Percentiles rank a stretch among this genome's conserved stretches.
Conservation (phyloP, 2,329 filamentous ascomycete genomes). For the Colletotrichum musicola region DNA sequence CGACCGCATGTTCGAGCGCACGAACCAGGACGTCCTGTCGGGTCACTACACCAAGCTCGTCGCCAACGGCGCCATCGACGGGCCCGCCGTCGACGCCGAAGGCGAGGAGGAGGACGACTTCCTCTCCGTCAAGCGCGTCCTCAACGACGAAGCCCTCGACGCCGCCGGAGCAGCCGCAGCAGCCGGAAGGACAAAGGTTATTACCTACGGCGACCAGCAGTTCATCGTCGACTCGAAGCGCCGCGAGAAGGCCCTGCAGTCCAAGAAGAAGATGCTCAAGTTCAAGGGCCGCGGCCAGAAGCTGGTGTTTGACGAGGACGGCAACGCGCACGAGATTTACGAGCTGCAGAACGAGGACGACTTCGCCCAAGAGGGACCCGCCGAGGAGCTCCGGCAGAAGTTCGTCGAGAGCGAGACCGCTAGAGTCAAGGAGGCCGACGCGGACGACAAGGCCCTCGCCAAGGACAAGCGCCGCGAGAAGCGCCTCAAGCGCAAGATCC, state of each 20-base stretch:
- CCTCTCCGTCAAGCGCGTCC: conserved; percentile 88
- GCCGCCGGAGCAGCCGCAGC: conserved; percentile 55
- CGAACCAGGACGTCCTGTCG: conserved; percentile 96
- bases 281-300: conserved; percentile 89
- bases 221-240: conserved; percentile 94
- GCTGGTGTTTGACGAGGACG: conserved; percentile 92
- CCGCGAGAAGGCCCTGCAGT: conserved; percentile 92
- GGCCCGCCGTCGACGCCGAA: conserved; percentile 52
- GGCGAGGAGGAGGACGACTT: conserved; percentile 83
- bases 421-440: conserved; percentile 80
- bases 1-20: conserved; percentile 97
- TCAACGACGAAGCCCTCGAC: conserved; percentile 76
- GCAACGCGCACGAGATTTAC: conserved; percentile 86
- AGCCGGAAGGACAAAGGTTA: conserved; percentile 63
- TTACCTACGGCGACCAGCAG: conserved; percentile 77
- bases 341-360: conserved; percentile 87
- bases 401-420: conserved; percentile 84
- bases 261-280: conserved; percentile 93
- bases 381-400: conserved; percentile 79
- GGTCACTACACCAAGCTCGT: conserved; percentile 93
- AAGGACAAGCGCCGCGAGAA: conserved; percentile 86
- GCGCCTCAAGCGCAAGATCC: conserved; percentile 77
- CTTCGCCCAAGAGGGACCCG: conserved; percentile 81
- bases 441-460: conserved; percentile 83
- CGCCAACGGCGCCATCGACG: conserved; percentile 66